A percentile compares a stretch with the other conserved stretches of the same genome.
Conservation (phyloP, 192 early-diverging fungal genomes). For the Coemansia sp. region DNA sequence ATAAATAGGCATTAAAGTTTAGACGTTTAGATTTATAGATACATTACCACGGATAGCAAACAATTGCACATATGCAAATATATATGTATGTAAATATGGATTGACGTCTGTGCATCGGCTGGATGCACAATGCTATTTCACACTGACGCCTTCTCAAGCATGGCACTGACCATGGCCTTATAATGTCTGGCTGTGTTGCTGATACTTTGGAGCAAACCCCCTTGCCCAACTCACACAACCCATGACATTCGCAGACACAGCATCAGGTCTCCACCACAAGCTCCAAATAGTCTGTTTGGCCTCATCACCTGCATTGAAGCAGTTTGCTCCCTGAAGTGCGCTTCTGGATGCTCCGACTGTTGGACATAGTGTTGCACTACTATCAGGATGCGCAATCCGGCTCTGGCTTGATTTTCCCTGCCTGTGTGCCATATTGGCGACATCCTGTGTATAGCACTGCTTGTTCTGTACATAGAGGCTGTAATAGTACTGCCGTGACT, state of each 20-base stretch:
- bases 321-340: not conserved
- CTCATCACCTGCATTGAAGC: not conserved
- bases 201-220: not conserved
- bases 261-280: not conserved
- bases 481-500: constrained; percentile 41
- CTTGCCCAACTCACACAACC: not conserved
- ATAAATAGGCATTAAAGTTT: no score
- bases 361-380: not conserved
- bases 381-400: not conserved
- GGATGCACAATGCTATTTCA: no score
- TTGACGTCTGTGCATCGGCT: no score
- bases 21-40: no score
- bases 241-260: constrained; percentile 2
- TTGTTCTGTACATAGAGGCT: constrained; percentile 39
- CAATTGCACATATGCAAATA: no score
- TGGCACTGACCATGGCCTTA: not conserved
- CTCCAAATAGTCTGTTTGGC: constrained; percentile 21
- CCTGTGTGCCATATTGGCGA: constrained; percentile 6
- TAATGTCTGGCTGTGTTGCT: not conserved
- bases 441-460: constrained; percentile 25
- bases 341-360: not conserved
- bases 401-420: not conserved
- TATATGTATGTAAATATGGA: no score
- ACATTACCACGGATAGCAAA: no score
- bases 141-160: not conserved